Evolutionary conservation across 129 eudicot genomes (phyloP).

Genomic region (Sambucus nigra): DNA sequence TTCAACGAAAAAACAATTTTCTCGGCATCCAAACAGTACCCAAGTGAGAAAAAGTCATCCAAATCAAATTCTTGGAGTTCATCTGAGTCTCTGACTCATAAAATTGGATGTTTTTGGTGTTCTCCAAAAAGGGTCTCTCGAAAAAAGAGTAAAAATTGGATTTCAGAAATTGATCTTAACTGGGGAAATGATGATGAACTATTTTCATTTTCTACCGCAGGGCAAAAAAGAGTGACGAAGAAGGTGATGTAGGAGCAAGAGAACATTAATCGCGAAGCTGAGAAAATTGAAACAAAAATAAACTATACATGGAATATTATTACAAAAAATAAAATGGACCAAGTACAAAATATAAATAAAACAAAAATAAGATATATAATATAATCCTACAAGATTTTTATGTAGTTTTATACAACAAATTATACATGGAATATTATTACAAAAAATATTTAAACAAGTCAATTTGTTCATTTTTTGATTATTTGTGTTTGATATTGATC

Average conservation of each 20-base stretch:
- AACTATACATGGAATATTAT: too few relatives aligned
- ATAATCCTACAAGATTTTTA: too few relatives aligned
- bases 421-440: too few relatives aligned
- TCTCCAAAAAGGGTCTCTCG: slow-evolving; percentile 50
- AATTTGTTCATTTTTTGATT: too few relatives aligned
- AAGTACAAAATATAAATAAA: too few relatives aligned
- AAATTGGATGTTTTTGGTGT: slow-evolving; percentile 65
- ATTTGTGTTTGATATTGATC: too few relatives aligned
- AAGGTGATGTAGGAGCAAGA: slow-evolving; percentile 68
- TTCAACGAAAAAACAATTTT: too few relatives aligned
- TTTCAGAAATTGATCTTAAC: slow-evolving; percentile 19
- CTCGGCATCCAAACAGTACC: too few relatives aligned
- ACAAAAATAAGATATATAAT: too few relatives aligned
- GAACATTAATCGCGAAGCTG: slow-evolving; percentile 70
- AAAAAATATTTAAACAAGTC: too few relatives aligned
- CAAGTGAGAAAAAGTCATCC: neutral
- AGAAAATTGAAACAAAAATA: slow-evolving; percentile 75
- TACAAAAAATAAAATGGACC: too few relatives aligned
- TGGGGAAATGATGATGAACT: slow-evolving; percentile 39
- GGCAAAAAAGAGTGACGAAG: slow-evolving; percentile 42
- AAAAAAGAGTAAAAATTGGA: slow-evolving; percentile 35
- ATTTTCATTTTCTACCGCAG: slow-evolving; percentile 34
- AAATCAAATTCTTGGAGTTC: slow-evolving; percentile 26
- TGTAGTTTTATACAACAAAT: too few relatives aligned
- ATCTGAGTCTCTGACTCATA: slow-evolving; percentile 34